These are phyloP conservation scores for Mycosarcoma mackinlayi DNA, from an alignment of 1,284 basidiomycete species.

Conservation along the genomic window DNA sequence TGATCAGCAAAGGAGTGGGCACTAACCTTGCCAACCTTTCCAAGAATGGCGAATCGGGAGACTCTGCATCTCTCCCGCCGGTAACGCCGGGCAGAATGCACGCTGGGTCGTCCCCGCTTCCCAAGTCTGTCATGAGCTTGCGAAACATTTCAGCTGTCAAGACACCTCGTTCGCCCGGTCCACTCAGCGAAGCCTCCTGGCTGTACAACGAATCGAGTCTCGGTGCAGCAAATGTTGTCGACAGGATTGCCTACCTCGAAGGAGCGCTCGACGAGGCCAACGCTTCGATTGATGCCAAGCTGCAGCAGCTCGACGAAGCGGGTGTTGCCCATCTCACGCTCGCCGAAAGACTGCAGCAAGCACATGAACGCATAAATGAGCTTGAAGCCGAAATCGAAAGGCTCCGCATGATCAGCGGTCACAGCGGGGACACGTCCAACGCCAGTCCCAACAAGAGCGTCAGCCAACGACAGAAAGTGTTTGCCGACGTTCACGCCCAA, in stretches of 20 bases:
- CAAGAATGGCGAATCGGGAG: slow-evolving; percentile 7
- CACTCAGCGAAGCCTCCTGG: slow-evolving; percentile 52
- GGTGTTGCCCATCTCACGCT: slow-evolving; percentile 48
- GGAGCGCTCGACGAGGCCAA: slow-evolving; percentile 53
- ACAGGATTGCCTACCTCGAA: slow-evolving; percentile 47
- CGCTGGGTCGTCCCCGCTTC: slow-evolving; percentile 37
- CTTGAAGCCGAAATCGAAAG: slow-evolving; percentile 50
- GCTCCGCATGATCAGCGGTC: slow-evolving; percentile 22
- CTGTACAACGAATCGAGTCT: slow-evolving; percentile 57
- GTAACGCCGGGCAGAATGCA: slow-evolving; percentile 22
- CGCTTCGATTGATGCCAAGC: slow-evolving; percentile 53
- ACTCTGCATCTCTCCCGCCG: slow-evolving; percentile 10
- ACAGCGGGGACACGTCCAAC: slow-evolving; percentile 14
- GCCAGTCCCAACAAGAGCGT: slow-evolving; percentile 35
- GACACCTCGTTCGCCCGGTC: slow-evolving; percentile 45
- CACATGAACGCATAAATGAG: slow-evolving; percentile 41
- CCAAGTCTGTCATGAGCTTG: slow-evolving; percentile 42
- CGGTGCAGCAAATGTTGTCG: slow-evolving; percentile 40
- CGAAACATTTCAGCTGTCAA: slow-evolving; percentile 41
- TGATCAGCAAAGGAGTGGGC: slow-evolving; percentile 45
- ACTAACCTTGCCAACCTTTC: slow-evolving; percentile 38
- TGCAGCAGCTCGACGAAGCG: slow-evolving; percentile 48
- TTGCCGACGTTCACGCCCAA: slow-evolving; percentile 45
- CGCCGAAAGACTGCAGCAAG: slow-evolving; percentile 40
- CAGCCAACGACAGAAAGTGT: slow-evolving; percentile 37